phyloP scores from a whole-genome alignment of 768 basidiomycete genomes.

The Trametes cinnabarina region DNA sequence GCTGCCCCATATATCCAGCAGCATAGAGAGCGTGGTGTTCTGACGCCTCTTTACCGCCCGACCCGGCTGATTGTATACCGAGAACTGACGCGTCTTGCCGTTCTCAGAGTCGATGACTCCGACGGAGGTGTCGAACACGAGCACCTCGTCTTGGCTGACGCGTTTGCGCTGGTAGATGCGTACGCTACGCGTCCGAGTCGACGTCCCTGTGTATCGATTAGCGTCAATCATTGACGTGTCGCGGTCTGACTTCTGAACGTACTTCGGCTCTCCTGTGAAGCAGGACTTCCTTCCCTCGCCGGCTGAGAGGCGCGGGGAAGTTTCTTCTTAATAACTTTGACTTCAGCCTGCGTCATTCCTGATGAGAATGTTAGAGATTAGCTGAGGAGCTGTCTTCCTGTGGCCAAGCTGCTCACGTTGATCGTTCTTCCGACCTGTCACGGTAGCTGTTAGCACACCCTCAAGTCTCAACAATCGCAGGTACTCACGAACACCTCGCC shows the following conservation, averaged over 20 bases:
- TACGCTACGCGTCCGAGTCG: slow-evolving; percentile 11
- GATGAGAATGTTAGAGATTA: no score
- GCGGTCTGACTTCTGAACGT: no score
- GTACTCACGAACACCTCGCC: slow-evolving; percentile 17
- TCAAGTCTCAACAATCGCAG: no score
- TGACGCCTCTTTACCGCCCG: slow-evolving; percentile 1
- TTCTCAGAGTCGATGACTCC: neutral
- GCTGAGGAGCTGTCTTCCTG: no score
- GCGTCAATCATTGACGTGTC: no score
- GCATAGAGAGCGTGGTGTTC: slow-evolving; percentile 3
- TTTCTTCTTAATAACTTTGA: slow-evolving; percentile 9
- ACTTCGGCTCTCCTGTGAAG: neutral
- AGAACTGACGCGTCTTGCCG: slow-evolving; percentile 7
- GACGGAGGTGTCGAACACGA: slow-evolving; percentile 8
- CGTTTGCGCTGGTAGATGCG: slow-evolving; percentile 18
- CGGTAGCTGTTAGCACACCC: neutral
- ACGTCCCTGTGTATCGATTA: no score
- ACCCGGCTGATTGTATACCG: neutral
- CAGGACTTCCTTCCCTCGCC: neutral
- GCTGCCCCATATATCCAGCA: slow-evolving; percentile 1
- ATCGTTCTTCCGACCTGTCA: neutral
- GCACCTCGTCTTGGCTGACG: slow-evolving; percentile 7
- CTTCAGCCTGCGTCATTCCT: slow-evolving; percentile 12
- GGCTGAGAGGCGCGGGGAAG: neutral
- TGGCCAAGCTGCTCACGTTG: neutral